Conservation (phyloP, 78 protist species). For the Dictyostelium intermedium region DNA sequence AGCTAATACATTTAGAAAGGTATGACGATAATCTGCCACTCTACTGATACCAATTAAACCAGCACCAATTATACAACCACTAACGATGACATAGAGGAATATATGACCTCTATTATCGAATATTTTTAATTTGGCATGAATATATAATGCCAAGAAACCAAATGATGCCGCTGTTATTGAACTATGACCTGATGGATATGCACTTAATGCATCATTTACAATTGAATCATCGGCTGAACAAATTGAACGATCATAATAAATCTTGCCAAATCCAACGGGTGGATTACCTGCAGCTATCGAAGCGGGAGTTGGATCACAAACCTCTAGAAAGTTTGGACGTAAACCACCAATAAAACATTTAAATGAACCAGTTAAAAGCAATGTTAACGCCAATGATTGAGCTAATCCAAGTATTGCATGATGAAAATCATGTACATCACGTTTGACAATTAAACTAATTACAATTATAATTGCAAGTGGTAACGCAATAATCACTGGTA, state of each 20-base stretch:
- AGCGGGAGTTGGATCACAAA: constrained; percentile 40
- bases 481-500: background rate
- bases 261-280: background rate
- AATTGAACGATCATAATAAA: constrained; percentile 17
- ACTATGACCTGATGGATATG: constrained; percentile 65
- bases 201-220: constrained; percentile 20
- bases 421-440: constrained; percentile 37
- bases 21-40: constrained; percentile 60
- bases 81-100: background rate
- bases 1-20: constrained; percentile 36
- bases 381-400: constrained; percentile 16
- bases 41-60: constrained; percentile 26
- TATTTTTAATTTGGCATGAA: constrained; percentile 38
- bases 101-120: constrained; percentile 66
- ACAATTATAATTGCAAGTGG: constrained; percentile 19
- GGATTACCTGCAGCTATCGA: constrained; percentile 1
- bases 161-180: constrained; percentile 38
- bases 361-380: constrained; percentile 9
- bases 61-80: background rate
- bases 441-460: background rate
- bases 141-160: background rate
- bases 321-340: constrained; percentile 26
- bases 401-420: constrained; percentile 20
- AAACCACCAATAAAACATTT: constrained; percentile 65
- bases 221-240: constrained; percentile 14